Base-by-base conservation (phyloP, 768 basidiomycete genomes). In the Lentinula guzmanii region DNA sequence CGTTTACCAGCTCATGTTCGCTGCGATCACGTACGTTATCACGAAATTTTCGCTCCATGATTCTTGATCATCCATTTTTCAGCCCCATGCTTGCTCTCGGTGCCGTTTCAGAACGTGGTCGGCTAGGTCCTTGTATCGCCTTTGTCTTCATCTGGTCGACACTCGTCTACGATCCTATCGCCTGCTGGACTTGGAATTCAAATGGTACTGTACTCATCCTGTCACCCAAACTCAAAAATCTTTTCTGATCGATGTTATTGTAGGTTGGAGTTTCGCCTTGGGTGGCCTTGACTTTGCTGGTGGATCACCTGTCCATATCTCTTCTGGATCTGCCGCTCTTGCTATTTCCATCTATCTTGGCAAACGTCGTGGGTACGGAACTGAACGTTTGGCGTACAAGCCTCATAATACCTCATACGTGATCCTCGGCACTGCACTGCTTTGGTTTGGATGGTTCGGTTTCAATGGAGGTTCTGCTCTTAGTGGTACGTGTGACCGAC, bases 381-480 rank as follows among this genome's bases (percentile, higher is more conserved):
- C 95, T 2, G 89, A 91, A 67, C 82, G 88, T 28, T 83, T 97
- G 13, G 90, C 92, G 1, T 98, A 95, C 82, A 95, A 82, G 74
- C 95, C 96, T 0, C 91, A 95, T 70, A 97, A 96, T 72, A 91
- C 93, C 16, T 88, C 89, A 28, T 95, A 95, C 69, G 93, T 98
- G 63, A 80, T 97, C 48, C 78, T 97, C n/a, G 96, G 96, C 9
- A 98, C 96, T 0, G 84, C 89, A 2, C 82, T 96, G 70, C 90
- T 98, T 56, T 97, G 94, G 93, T 92, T 93, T 61, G 91, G 91
- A 4, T 98, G 95, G 95, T 93, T 96, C 63, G 93, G 92, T 1
- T 95, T 95, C 82, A 95, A 95, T 72, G 95, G 95, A 6, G 96
- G 96, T 24, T 89, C 86, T 15, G 95, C 95, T 8, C 83, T 98